phyloP scores from a whole-genome alignment of 164 flowering plant genomes.

The Vitis vinifera region DNA sequence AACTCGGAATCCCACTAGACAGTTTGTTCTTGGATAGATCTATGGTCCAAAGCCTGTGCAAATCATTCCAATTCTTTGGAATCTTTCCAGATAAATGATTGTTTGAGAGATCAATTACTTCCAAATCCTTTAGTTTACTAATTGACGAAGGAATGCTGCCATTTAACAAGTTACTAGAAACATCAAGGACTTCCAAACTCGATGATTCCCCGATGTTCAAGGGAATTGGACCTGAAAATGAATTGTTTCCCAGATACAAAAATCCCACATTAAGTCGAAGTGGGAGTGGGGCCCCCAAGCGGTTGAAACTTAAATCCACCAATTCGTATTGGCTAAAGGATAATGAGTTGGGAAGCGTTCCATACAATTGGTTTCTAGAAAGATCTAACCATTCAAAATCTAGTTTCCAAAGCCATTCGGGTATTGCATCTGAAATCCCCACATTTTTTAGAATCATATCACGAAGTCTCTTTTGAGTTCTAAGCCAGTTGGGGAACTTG shows the following conservation, averaged over 20 bases:
- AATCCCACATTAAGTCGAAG: not conserved
- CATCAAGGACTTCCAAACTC: not conserved
- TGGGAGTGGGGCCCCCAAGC: constrained; percentile 19
- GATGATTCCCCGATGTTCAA: constrained; percentile 7
- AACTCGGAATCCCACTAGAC: constrained; percentile 35
- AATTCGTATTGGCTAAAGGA: not conserved
- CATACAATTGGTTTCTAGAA: constrained; percentile 21
- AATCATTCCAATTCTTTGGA: constrained; percentile 22
- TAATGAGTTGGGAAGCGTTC: constrained; percentile 13
- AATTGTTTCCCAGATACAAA: constrained; percentile 10
- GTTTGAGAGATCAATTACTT: constrained; percentile 11
- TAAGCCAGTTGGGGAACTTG: constrained; percentile 27
- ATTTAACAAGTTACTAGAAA: constrained; percentile 19
- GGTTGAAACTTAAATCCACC: constrained; percentile 21
- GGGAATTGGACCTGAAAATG: constrained; percentile 21
- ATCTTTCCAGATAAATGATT: constrained; percentile 25
- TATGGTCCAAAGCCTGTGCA: not conserved
- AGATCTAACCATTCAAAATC: not conserved
- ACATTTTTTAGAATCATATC: not conserved
- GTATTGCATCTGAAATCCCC: constrained; percentile 21
- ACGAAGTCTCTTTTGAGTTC: constrained; percentile 15
- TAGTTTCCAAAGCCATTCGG: constrained; percentile 17
- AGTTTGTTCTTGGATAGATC: constrained; percentile 26
- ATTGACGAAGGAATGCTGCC: constrained; percentile 31
- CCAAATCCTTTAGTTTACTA: not conserved